These are phyloP conservation scores for Litsea cubeba DNA, from an alignment of 164 flowering plant species.

Conservation along the genomic window DNA sequence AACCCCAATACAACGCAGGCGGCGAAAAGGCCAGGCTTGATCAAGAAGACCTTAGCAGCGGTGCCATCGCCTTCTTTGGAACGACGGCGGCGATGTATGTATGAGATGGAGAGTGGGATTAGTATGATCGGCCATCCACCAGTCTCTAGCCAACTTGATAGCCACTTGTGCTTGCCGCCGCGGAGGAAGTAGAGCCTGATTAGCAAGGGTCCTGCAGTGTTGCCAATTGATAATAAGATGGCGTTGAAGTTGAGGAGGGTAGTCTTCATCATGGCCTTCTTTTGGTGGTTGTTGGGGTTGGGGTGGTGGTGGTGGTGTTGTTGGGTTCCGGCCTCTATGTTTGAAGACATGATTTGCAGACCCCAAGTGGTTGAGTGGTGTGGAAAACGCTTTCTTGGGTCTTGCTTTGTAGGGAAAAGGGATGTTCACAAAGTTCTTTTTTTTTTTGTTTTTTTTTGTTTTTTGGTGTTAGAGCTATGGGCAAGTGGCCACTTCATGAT, in stretches of 20 bases:
- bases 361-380: not conserved
- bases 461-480: too few relatives aligned
- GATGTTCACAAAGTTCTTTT: too few relatives aligned
- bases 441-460: too few relatives aligned
- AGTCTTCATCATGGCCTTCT: not conserved
- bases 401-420: too few relatives aligned
- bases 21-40: constrained; percentile 1
- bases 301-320: too few relatives aligned
- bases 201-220: constrained; percentile 46
- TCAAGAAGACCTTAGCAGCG: not conserved
- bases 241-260: constrained; percentile 22
- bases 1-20: constrained; percentile 28
- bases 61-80: not conserved
- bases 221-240: constrained; percentile 32
- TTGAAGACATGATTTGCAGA: not conserved
- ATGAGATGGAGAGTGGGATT: constrained; percentile 26
- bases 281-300: not conserved
- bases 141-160: constrained; percentile 45
- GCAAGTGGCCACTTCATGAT: too few relatives aligned
- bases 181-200: constrained; percentile 55
- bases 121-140: constrained; percentile 49
- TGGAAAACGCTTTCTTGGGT: too few relatives aligned
- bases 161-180: constrained; percentile 42
- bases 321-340: not conserved
- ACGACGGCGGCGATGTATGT: constrained; percentile 9